A percentile compares a stretch with the other conserved stretches of the same genome.
Evolutionary conservation across 306 rosid species (phyloP).

Genomic region (Ceratonia siliqua): DNA sequence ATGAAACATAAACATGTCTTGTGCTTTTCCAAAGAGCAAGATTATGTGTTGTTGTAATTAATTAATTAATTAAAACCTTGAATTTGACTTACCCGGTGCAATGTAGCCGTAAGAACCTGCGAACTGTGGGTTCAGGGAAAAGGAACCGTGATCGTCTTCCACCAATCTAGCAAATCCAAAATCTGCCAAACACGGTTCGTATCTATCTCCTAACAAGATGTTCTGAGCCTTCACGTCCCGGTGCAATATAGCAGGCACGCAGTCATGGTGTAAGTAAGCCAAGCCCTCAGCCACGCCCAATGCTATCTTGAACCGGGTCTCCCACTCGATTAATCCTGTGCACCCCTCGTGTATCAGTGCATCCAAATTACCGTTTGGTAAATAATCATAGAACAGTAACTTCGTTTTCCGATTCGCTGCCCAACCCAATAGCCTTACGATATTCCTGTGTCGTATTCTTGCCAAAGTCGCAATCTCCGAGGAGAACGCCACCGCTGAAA

Average conservation of each 20-base stretch:
- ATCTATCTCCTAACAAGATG: slow-evolving; percentile 54
- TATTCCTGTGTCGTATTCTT: slow-evolving; percentile 63
- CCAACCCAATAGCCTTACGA: slow-evolving; percentile 66
- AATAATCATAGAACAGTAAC: slow-evolving; percentile 53
- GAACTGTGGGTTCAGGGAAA: slow-evolving; percentile 51
- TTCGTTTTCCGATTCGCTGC: slow-evolving; percentile 57
- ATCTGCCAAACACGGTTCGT: slow-evolving; percentile 65
- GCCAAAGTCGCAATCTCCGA: slow-evolving; percentile 65
- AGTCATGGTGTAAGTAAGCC: slow-evolving; percentile 68
- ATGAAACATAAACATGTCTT: too few relatives aligned
- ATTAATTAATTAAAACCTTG: background rate
- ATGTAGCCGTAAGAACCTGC: slow-evolving; percentile 79
- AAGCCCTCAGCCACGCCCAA: slow-evolving; percentile 65
- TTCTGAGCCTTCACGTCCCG: slow-evolving; percentile 72
- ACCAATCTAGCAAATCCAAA: slow-evolving; percentile 63
- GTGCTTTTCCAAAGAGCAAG: background rate
- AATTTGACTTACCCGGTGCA: slow-evolving; percentile 56
- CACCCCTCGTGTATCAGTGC: slow-evolving; percentile 51
- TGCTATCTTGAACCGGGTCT: slow-evolving; percentile 65
- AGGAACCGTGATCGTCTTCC: slow-evolving; percentile 47
- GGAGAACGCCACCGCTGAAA: slow-evolving; percentile 57
- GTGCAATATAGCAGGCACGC: slow-evolving; percentile 66
- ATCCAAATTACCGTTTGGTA: slow-evolving; percentile 54
- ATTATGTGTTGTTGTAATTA: background rate
- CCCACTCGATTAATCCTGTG: slow-evolving; percentile 61